These are phyloP conservation scores for Diaporthe ilicicola DNA, from an alignment of 2,329 filamentous ascomycete species.

Conservation along the genomic window DNA sequence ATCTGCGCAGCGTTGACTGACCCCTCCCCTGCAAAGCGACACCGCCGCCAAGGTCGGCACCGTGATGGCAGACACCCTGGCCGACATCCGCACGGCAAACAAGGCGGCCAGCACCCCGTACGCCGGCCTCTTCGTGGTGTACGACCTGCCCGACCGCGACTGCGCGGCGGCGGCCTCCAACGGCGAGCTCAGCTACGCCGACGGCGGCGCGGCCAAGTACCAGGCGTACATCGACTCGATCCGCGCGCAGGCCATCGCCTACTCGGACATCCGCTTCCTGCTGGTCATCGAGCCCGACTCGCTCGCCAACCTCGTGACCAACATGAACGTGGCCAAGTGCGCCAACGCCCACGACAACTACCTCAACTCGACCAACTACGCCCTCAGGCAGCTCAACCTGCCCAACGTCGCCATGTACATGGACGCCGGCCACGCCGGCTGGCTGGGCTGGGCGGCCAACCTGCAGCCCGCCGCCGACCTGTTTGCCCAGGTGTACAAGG, in stretches of 20 bases:
- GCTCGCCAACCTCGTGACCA: constrained; percentile 67
- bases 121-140: constrained; percentile 46
- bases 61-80: constrained; percentile 54
- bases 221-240: constrained; percentile 63
- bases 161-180: constrained; percentile 66
- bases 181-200: constrained; percentile 60
- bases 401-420: constrained; percentile 67
- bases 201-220: constrained; percentile 62
- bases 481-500: constrained; percentile 57
- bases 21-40: constrained; percentile 47
- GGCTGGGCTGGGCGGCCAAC: constrained; percentile 67
- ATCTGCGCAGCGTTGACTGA: background rate
- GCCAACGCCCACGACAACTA: constrained; percentile 56
- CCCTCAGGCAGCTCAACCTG: constrained; percentile 59
- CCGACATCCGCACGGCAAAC: constrained; percentile 45
- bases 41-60: constrained; percentile 56
- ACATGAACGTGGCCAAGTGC: constrained; percentile 60
- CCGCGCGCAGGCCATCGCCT: constrained; percentile 50
- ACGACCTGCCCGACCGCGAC: constrained; percentile 67
- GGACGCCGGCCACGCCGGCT: constrained; percentile 66
- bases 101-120: constrained; percentile 43
- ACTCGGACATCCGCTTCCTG: constrained; percentile 53
- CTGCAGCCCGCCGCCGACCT: constrained; percentile 56
- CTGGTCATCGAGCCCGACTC: constrained; percentile 65
- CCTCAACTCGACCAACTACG: constrained; percentile 59